These are phyloP conservation scores for Aspergillus conjunctus DNA, from an alignment of 495 filamentous ascomycete genomes.

Conservation along the genomic window DNA sequence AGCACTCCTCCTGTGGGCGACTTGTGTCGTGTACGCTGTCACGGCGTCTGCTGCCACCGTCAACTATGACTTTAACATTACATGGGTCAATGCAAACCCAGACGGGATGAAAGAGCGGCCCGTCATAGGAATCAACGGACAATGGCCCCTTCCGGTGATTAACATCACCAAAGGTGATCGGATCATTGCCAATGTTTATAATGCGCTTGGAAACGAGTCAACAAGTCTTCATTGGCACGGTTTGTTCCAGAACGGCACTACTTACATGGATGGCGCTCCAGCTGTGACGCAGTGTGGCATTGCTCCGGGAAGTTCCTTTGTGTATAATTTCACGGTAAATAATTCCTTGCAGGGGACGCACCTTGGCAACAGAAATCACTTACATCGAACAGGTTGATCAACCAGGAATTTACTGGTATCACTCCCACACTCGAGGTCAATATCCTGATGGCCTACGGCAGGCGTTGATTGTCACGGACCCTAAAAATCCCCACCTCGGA, in stretches of 20 bases:
- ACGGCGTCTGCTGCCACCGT: conserved; percentile 48
- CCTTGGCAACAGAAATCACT: not conserved
- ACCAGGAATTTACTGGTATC: conserved; percentile 77
- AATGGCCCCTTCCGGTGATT: conserved; percentile 70
- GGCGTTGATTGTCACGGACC: conserved; percentile 67
- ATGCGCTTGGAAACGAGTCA: conserved; percentile 65
- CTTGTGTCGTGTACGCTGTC: not conserved
- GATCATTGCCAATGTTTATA: conserved; percentile 66
- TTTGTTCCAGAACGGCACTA: conserved; percentile 64
- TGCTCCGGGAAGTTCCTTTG: conserved; percentile 58
- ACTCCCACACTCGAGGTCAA: conserved; percentile 64
- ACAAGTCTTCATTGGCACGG: conserved; percentile 78
- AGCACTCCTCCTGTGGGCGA: not conserved
- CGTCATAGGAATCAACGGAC: conserved; percentile 72
- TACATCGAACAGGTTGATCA: conserved; percentile 49
- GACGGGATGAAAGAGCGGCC: conserved; percentile 64
- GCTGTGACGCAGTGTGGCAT: conserved; percentile 66
- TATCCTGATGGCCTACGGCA: conserved; percentile 73
- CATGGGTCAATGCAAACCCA: conserved; percentile 74
- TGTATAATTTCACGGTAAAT: conserved; percentile 70
- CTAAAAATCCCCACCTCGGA: conserved; percentile 56
- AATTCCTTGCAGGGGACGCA: not conserved
- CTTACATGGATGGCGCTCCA: conserved; percentile 67
- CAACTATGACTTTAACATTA: conserved; percentile 71
- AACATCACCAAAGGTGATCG: conserved; percentile 65